Conservation (phyloP, 768 basidiomycete genomes). For the Lactarius sp. region DNA sequence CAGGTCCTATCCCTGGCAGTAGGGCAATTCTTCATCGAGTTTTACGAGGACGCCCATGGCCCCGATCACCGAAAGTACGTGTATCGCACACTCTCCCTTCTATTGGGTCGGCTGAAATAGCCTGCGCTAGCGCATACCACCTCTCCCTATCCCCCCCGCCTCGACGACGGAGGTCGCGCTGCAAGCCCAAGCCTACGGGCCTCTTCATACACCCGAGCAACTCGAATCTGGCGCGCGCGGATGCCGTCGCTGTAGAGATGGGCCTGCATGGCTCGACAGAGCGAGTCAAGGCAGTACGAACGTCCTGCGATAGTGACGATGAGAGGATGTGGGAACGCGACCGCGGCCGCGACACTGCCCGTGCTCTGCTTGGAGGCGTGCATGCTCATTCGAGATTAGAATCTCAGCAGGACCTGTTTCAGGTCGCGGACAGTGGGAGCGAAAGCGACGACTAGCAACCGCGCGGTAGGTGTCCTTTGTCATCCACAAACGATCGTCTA, state of each 20-base stretch:
- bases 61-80: constrained; percentile 19
- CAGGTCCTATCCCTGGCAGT: constrained; percentile 54
- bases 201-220: constrained; percentile 61
- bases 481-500: background rate
- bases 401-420: constrained; percentile 19
- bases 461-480: background rate
- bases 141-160: background rate
- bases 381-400: constrained; percentile 6
- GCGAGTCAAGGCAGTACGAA: constrained; percentile 38
- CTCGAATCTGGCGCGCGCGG: constrained; percentile 63
- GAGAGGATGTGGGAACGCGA: constrained; percentile 44
- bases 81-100: too few species aligned
- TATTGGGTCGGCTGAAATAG: background rate
- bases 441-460: constrained; percentile 17
- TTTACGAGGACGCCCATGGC: constrained; percentile 33
- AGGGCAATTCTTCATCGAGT: constrained; percentile 56
- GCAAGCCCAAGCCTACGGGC: constrained; percentile 40
- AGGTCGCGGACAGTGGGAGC: constrained; percentile 20
- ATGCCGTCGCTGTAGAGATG: constrained; percentile 52
- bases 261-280: constrained; percentile 49
- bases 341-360: constrained; percentile 46
- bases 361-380: constrained; percentile 37
- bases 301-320: constrained; percentile 33
- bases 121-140: constrained; percentile 2
- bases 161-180: constrained; percentile 35